Evolutionary conservation across 108 stramenopile genomes (phyloP), one percentile per base, ranked within the genome.

Genomic region (Nannochloropsis salina): DNA sequence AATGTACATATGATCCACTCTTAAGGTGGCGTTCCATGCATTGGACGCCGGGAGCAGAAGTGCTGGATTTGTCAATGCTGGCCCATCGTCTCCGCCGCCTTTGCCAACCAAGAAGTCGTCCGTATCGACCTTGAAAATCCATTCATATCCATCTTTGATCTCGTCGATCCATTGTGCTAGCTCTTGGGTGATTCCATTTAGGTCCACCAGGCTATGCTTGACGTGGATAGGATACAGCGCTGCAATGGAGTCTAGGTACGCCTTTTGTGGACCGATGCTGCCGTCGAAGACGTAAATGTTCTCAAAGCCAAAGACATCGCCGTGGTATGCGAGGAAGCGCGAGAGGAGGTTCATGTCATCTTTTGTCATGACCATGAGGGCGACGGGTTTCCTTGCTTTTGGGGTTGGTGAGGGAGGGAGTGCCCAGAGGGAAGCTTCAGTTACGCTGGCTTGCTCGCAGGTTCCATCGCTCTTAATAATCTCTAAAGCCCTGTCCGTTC

Each of bases 401-500:
- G 47, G 12, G 15, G 47, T 10, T 51, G 15, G 47, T 51, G 47
- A 15, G 10, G 47, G 0, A 51, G 47, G 47, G 10, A 51, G 12
- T 1, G 47, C 15, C 47, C 47, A 51, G 10, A 51, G 47, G 1
- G 47, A 51, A 10, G 47, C 0, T 51, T 51, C 47, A 15, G 47
- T 51, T 51, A 51, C 47, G 47, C 47, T 51, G 47, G 47, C 47
- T 51, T 51, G 47, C 47, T 51, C 47, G 15, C 47, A 51, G 47
- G 47, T 51, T 12, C 47, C 1, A 51, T 51, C 47, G 47, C 47
- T 51, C 47, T 51, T 51, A 1, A 51, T 12, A 51, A 51, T 51
- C 15, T 51, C 1, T 15, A 15, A 12, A 15, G 47, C 0, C 15
- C 47, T 1, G 47, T 12, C 47, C 12, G 47, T 51, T 51, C 47